Base-by-base conservation (phyloP, 2,329 filamentous ascomycete species). In the Thermomyces lanuginosus region DNA sequence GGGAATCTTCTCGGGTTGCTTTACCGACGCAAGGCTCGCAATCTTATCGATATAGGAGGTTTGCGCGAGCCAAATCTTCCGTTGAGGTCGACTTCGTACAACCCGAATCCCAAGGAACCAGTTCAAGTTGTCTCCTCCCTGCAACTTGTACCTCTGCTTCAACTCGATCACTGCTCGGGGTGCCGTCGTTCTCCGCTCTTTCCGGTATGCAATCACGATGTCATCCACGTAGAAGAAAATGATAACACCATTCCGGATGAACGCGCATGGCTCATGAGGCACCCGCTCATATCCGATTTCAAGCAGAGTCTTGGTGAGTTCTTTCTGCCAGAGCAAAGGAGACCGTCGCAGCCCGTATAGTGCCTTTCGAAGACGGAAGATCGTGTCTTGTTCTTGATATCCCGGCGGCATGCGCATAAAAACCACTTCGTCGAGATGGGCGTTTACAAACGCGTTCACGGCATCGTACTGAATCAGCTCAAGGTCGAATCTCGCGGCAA, bases 361-460 rank as follows among this genome's bases (percentile, higher is more conserved):
- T 1, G 35, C 35, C 18, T 21, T 27, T 2, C 16, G 16, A 2
- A 37, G 29, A 7, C 16, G 22, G 22, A 27, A 24, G 11, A 25
- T 24, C 13, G 15, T 30, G 8, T 23, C 22, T 9, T 14, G 14
- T 17, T 29, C 21, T 6, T 10, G 20, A 19, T 29, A 25, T 7
- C 16, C 27, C 4, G 22, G 22, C 8, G 22, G 15, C 22, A 29
- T 29, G 9, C 13, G 22, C 22, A 26, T 29, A 12, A 11, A 29
- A 8, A 29, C 16, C 19, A 23, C 26, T 22, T 31, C 13, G 6
- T 29, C 20, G 2, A 38, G 23, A 4, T 15, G 8, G 12, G 30
- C 32, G 21, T 39, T 35, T 3, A 39, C 12, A 15, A 39, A 39
- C 6, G 30, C 31, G 13, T 31, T 35, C 1, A 38, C 28, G 1